Base-by-base conservation (phyloP, 768 basidiomycete genomes). In the Suillus plorans region DNA sequence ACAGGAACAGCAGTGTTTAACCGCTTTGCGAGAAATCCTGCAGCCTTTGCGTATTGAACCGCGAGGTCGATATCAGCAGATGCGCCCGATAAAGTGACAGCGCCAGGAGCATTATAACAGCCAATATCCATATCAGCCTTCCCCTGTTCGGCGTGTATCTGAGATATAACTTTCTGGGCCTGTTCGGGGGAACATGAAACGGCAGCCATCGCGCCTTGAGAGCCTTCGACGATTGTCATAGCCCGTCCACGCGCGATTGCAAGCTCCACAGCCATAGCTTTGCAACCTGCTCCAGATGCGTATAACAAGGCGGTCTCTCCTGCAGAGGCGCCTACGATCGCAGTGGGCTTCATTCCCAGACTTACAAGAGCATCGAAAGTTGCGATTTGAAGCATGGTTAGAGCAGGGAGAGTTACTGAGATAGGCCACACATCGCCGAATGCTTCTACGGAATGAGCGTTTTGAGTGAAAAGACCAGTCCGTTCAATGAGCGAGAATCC, bases 381-480 rank as follows among this genome's bases (percentile, higher is more conserved):
- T 0, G 82, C 83, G 12, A 84, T 79, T 66, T 84, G 83, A 59
- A 82, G 66, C 68, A 84, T 81, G 1, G 80, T 71, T 25, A 84
- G 67, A 2, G 81, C 71, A 3, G 82, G 81, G 5, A 83, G 72
- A 16, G 75, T 81, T 10, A 82, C 61, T 1, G 74, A 68, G 10
- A 81, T 79, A 3, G 75, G 72, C 76, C 76, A 77, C 2, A 67
- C 59, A 14, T 67, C 63, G n/a, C 67, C 63, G 2, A 14, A 28
- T 12, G 22, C 44, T 10, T 59, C n/a, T 7, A 36, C 10, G 13
- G 73, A 65, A 4, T 64, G 65, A 22, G 63, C 50, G n/a, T 67
- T 56, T 13, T 41, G 39, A 5, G 44, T 68, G 67, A 83, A 84
- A 10, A 83, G 71, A 2, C 81, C 82, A 28, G 71, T 73, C 37